These are phyloP conservation scores for Pseudomassariella vexata DNA, from an alignment of 2,329 filamentous ascomycete species.

Conservation along the genomic window DNA sequence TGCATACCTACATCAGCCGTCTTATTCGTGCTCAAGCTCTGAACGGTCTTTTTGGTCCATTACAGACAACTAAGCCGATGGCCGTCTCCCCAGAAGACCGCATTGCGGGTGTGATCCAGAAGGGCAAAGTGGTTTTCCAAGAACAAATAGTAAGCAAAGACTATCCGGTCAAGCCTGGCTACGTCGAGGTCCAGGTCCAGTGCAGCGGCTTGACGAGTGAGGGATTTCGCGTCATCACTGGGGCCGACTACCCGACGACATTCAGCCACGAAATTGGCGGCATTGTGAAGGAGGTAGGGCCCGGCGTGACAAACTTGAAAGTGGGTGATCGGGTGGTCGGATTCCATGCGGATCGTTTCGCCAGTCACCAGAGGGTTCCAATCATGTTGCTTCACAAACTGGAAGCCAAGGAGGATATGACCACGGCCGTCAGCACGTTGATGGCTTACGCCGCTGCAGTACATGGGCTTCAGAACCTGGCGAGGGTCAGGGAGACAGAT, in stretches of 20 bases:
- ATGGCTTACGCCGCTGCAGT: constrained; percentile 13
- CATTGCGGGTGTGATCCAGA: constrained; percentile 12
- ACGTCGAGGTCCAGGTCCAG: constrained; percentile 15
- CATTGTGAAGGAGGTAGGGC: constrained; percentile 14
- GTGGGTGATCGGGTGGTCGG: constrained; percentile 19
- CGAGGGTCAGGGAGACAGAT: constrained; percentile 11
- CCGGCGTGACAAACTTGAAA: constrained; percentile 9
- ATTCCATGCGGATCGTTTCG: constrained; percentile 13
- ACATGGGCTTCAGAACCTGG: constrained; percentile 17
- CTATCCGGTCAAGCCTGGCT: constrained; percentile 4
- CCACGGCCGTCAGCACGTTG: constrained; percentile 7
- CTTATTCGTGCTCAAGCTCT: constrained; percentile 13
- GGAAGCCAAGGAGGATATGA: constrained; percentile 8
- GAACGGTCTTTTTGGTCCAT: too few relatives aligned
- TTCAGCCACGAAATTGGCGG: constrained; percentile 19
- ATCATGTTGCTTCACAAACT: constrained; percentile 12
- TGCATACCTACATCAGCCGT: constrained; percentile 18
- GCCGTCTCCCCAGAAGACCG: constrained; percentile 9
- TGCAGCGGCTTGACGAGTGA: constrained; percentile 15
- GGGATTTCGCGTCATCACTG: constrained; percentile 14
- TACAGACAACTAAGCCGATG: neutral
- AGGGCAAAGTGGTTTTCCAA: constrained; percentile 16
- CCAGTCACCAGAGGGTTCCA: constrained; percentile 13
- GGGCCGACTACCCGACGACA: constrained; percentile 14
- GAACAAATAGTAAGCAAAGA: constrained; percentile 3